A percentile compares a stretch with the other conserved stretches of the same genome.
Evolutionary conservation across 2,329 filamentous ascomycete genomes (phyloP).

Genomic region (Calonectria hongkongensis): DNA sequence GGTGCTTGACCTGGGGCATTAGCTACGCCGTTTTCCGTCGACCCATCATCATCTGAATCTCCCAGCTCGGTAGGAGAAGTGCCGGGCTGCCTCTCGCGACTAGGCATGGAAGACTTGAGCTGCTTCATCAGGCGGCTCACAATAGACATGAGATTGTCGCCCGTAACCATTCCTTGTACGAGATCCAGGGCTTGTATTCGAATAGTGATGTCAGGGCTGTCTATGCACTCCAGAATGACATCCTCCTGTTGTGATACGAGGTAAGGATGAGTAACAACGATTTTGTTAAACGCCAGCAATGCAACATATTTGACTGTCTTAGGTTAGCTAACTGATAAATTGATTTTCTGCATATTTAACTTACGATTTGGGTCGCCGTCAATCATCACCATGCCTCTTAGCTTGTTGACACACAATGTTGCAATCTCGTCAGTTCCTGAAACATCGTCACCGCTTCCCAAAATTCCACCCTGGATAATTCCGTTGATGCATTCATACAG

Average conservation of each 20-base stretch:
- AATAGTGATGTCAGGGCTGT: constrained; percentile 96
- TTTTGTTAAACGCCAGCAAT: constrained; percentile 94
- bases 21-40: constrained; percentile 60
- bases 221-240: constrained; percentile 96
- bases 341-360: constrained; percentile 57
- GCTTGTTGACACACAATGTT: constrained; percentile 91
- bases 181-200: constrained; percentile 93
- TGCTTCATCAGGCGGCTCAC: constrained; percentile 93
- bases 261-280: constrained; percentile 90
- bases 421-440: constrained; percentile 94
- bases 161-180: constrained; percentile 94
- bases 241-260: constrained; percentile 95
- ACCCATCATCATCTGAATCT: constrained; percentile 71
- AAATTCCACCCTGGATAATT: constrained; percentile 96
- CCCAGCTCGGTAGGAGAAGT: constrained; percentile 67
- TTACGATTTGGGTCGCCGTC: constrained; percentile 94
- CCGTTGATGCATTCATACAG: constrained; percentile 99
- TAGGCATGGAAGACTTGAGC: constrained; percentile 79
- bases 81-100: constrained; percentile 66
- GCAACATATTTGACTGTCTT: constrained; percentile 94
- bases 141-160: constrained; percentile 87
- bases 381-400: constrained; percentile 94
- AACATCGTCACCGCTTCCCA: constrained; percentile 87
- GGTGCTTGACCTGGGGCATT: constrained; percentile 65
- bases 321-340: constrained; percentile 40